These are phyloP conservation scores for Byssothecium circinans DNA, from an alignment of 2,329 filamentous ascomycete species.

Conservation along the genomic window DNA sequence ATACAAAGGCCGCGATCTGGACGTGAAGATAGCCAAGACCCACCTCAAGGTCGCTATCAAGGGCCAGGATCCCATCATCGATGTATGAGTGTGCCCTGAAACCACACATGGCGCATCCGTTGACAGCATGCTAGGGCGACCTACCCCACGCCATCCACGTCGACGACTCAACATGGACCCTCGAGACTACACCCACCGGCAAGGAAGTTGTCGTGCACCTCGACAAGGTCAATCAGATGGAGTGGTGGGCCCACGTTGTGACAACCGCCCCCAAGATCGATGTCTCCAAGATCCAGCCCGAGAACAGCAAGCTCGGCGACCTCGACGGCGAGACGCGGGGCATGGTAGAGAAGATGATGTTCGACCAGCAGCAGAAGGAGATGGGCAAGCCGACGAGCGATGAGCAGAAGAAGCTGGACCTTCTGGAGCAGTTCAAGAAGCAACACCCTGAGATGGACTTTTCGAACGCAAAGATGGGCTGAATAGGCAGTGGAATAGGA, in stretches of 20 bases:
- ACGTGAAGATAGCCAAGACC: constrained; percentile 78
- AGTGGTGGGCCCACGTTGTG: constrained; percentile 97
- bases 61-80: constrained; percentile 81
- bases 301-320: constrained; percentile 88
- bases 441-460: constrained; percentile 76
- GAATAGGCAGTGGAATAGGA: constrained; percentile 9
- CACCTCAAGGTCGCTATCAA: constrained; percentile 80
- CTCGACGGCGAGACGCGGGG: constrained; percentile 90
- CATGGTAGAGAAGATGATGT: constrained; percentile 99
- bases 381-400: constrained; percentile 84
- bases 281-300: constrained; percentile 90
- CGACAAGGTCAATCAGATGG: constrained; percentile 94
- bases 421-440: constrained; percentile 85
- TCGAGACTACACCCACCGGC: constrained; percentile 64
- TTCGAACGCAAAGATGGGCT: constrained; percentile 63
- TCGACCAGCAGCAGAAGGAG: constrained; percentile 96
- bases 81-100: constrained; percentile 55
- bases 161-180: constrained; percentile 94
- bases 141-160: constrained; percentile 76
- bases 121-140: constrained; percentile 64
- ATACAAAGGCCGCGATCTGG: constrained; percentile 80
- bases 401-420: constrained; percentile 91
- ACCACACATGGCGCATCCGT: background rate
- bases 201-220: constrained; percentile 87
- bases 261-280: constrained; percentile 88